Evolutionary conservation across 2,329 filamentous ascomycete genomes (phyloP), one percentile per base, ranked within the genome.

Genomic region (Aaosphaeria arxii): DNA sequence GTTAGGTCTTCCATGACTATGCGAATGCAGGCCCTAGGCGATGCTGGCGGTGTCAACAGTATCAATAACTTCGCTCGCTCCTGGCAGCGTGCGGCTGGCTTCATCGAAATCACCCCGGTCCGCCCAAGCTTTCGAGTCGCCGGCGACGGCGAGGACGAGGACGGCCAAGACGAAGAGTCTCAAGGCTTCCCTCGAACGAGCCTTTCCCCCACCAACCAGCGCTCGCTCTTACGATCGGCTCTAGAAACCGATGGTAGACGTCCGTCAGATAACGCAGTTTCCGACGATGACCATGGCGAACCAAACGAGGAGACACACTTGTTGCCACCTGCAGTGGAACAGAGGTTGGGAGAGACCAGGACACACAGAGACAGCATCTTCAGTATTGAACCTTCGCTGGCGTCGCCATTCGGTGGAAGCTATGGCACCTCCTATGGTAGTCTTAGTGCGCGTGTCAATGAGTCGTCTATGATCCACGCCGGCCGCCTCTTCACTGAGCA

Each of bases 41-140:
- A 95, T 51, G 86, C 89, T 42, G 94, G 92, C 55, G 92, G 92
- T 44, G 87, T 91, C 52, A 97, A 97, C 76, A 95, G 89, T 70
- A 88, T 97, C 61, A 87, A 94, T 63, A 95, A 91, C 62, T 97
- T 97, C 67, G 89, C 91, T 40, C 83, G 88, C 51, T 95, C 89
- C 59, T 96, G 91, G 88, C 89, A 92, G 71, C 85, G 92, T 67
- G 92, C 92, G 35, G 90, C 91, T 29, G 86, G 81, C 48, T 97
- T 97, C 70, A 82, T 84, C 54, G 91, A 96, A 69, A 89, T 96
- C 57, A 86, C 94, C 32, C 89, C 90, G 5, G 85, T 88, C 47
- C 83, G 85, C 11, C 84, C 85, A 11, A 86, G 88, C 32, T 90
- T 95, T 65, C 77, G 89, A 45, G 65, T 76, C 44, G 64, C 62